Percentiles rank a stretch among this genome's conserved stretches.
These are phyloP conservation scores for Daldinia eschscholtzii DNA, from an alignment of 2,329 filamentous ascomycete genomes.

Conservation along the genomic window DNA sequence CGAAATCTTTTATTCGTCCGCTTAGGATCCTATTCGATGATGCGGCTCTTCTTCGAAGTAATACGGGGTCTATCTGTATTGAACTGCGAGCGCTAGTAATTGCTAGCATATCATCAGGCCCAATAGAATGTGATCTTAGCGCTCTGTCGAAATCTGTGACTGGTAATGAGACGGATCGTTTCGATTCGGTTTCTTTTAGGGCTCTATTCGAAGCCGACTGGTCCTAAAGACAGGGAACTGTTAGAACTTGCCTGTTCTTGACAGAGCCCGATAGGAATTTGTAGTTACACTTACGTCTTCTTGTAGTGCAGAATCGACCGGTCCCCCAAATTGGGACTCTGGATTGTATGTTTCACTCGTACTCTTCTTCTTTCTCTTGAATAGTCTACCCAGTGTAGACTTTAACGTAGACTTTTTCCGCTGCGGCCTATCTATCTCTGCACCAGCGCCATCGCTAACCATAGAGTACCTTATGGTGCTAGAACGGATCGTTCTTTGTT, in stretches of 20 bases:
- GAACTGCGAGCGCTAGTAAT: slow-evolving; percentile 69
- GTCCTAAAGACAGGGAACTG: slow-evolving; percentile 51
- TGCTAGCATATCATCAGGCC: slow-evolving; percentile 66
- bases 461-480: slow-evolving; percentile 63
- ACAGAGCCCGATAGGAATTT: slow-evolving; percentile 12
- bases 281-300: slow-evolving; percentile 61
- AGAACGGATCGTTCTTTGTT: slow-evolving; percentile 55
- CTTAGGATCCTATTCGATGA: slow-evolving; percentile 58
- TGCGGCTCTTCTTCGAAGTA: slow-evolving; percentile 57
- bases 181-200: slow-evolving; percentile 57
- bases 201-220: slow-evolving; percentile 54
- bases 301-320: slow-evolving; percentile 56
- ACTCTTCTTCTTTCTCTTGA: slow-evolving; percentile 68
- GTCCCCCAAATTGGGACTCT: slow-evolving; percentile 48
- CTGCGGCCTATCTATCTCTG: slow-evolving; percentile 57
- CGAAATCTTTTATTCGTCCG: slow-evolving; percentile 56
- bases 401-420: slow-evolving; percentile 71
- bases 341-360: slow-evolving; percentile 51
- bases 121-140: slow-evolving; percentile 71
- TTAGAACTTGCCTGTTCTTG: slow-evolving; percentile 8
- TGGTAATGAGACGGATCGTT: slow-evolving; percentile 70
- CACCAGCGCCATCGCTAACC: slow-evolving; percentile 61
- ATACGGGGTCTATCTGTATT: slow-evolving; percentile 60
- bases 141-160: slow-evolving; percentile 72
- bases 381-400: slow-evolving; percentile 68